These are phyloP conservation scores for Gynochthodes officinalis DNA, from an alignment of 257 asterid species.

Conservation along the genomic window DNA sequence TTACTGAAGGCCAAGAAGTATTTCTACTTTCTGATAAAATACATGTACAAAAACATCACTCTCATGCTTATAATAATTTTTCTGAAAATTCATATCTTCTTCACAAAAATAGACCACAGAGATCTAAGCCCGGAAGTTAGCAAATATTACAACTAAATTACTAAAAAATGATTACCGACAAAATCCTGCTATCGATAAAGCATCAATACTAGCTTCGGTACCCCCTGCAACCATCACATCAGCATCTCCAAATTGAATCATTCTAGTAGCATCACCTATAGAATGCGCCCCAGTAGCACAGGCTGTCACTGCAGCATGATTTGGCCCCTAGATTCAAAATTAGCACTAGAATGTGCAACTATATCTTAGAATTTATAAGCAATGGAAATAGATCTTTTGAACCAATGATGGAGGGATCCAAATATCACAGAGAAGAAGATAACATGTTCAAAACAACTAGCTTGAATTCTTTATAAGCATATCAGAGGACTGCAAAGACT, in stretches of 20 bases:
- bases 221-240: slow-evolving; percentile 99
- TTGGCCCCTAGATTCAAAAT: slow-evolving; percentile 93
- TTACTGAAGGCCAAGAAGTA: background rate
- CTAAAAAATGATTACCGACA: slow-evolving; percentile 60
- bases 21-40: background rate
- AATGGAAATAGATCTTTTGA: slow-evolving; percentile 4
- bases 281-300: slow-evolving; percentile 99
- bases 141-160: slow-evolving; percentile 9
- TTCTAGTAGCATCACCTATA: slow-evolving; percentile 91
- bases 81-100: background rate
- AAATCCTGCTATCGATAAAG: slow-evolving; percentile 94
- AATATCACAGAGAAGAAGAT: background rate
- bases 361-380: slow-evolving; percentile 22
- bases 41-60: background rate
- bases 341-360: slow-evolving; percentile 48
- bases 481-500: background rate
- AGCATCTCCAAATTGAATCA: slow-evolving; percentile 95
- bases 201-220: slow-evolving; percentile 97
- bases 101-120: background rate
- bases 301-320: slow-evolving; percentile 99
- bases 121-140: background rate
- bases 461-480: background rate
- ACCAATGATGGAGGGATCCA: background rate
- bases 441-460: background rate
- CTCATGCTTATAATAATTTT: background rate